Percentiles rank a stretch among this genome's conserved stretches.
phyloP scores from a whole-genome alignment of 805 yeast species.

The Starmerella riodocensis region DNA sequence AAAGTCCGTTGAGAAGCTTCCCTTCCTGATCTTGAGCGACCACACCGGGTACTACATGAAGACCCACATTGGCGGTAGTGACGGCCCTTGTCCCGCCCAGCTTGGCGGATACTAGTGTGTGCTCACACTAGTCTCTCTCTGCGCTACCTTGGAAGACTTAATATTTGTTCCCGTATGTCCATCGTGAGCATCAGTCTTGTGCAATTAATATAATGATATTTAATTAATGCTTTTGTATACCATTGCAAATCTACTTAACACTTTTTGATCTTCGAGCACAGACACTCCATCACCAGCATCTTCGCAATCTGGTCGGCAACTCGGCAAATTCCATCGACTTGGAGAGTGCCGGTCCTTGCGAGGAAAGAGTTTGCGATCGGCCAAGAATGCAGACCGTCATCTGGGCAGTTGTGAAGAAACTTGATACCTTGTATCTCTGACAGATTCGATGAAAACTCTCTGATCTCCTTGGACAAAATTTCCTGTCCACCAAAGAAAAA shows the following conservation, averaged over 20 bases:
- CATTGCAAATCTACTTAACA: not conserved
- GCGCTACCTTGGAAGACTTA: not conserved
- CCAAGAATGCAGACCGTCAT: conserved; percentile 37
- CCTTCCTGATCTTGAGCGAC: not conserved
- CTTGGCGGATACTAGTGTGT: not conserved
- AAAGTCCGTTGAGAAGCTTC: not conserved
- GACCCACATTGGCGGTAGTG: not conserved
- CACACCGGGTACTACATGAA: not conserved
- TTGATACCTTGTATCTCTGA: conserved; percentile 20
- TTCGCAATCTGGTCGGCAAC: conserved; percentile 33
- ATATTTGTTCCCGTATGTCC: too few relatives aligned
- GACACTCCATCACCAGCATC: conserved; percentile 34
- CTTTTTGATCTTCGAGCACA: not conserved
- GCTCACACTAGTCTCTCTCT: not conserved
- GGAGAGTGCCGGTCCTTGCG: conserved; percentile 33
- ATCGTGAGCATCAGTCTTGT: too few relatives aligned
- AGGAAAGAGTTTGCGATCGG: conserved; percentile 33
- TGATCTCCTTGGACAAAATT: conserved; percentile 30
- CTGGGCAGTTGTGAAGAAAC: conserved; percentile 28
- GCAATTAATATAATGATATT: too few relatives aligned
- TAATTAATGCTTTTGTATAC: not conserved
- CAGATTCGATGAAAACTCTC: conserved; percentile 25
- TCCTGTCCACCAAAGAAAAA: conserved; percentile 37
- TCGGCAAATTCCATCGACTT: conserved; percentile 33
- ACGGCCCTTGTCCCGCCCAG: conserved; percentile 1